Conservation (phyloP, 2,329 filamentous ascomycete species). For the Sporothrix euskadiensis region DNA sequence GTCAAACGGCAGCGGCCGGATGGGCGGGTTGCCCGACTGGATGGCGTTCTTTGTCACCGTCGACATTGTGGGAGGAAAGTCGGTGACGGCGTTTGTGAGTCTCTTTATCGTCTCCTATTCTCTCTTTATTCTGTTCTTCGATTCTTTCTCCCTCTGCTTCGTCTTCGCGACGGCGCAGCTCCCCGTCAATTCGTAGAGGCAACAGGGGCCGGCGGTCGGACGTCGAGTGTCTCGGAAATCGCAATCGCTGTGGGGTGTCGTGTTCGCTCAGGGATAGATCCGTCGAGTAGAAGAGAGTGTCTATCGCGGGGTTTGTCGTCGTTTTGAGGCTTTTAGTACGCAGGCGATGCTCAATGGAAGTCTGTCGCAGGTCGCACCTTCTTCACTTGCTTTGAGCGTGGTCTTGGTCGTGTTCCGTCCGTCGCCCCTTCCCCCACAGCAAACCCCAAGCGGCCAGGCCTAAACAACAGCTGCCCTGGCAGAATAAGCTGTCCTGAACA, state of each 20-base stretch:
- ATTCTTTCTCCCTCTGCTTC: neutral
- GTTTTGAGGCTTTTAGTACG: neutral
- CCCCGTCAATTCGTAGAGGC: neutral
- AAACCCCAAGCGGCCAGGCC: neutral
- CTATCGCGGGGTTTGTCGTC: neutral
- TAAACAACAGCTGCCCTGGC: constrained; percentile 20
- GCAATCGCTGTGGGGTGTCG: neutral
- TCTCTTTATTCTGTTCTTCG: no score
- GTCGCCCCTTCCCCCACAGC: constrained; percentile 17
- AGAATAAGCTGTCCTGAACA: constrained; percentile 22
- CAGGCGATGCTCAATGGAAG: neutral
- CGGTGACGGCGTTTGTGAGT: neutral
- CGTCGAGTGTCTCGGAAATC: neutral
- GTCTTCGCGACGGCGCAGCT: neutral
- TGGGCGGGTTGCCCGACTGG: constrained; percentile 76
- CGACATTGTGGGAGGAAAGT: constrained; percentile 62
- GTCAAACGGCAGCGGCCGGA: constrained; percentile 80
- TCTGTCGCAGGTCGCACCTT: constrained; percentile 2
- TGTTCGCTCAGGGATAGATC: no score
- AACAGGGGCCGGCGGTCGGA: neutral
- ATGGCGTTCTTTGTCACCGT: constrained; percentile 75
- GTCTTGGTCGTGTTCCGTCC: neutral
- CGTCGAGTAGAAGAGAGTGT: neutral
- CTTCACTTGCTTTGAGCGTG: neutral
- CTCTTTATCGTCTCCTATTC: neutral